Evolutionary conservation across 177 flowering plant species (phyloP), one percentile per base, ranked within the genome.

Genomic region (Vitis hybrid): DNA sequence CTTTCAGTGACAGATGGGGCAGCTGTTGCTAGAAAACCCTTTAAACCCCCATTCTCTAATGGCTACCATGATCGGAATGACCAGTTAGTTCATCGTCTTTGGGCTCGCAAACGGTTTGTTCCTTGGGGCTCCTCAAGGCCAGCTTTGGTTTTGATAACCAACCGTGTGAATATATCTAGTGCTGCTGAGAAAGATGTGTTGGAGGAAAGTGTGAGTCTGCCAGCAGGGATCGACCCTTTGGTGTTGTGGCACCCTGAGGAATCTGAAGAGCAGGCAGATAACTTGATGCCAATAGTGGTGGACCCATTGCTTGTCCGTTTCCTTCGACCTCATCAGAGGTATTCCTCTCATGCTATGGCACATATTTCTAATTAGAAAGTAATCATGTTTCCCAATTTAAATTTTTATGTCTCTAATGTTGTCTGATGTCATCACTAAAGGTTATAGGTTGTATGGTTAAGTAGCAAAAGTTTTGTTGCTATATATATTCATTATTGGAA

Each of bases 321-420:
- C 75, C 95, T 96, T 61, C 85, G 98, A 16, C 97, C 99, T 49
- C 99, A 96, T 86, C 99, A 96, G 77, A 90, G 98, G 99, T 93
- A 83, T 22, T 50, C 12, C 50, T 22, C 29, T 33, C 5, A 6
- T 33, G 45, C 45, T 33, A 21, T 66, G 56, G 49, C 33, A 4
- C 19, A 55, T 21, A 39, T 53, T 12, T 68, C 49, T 8, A 58
- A 59, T 26, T 13, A 12, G 56, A 50, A 68, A 2, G 45, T 33
- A 5, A 33, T 33, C 45, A 33, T 33, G 45, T 33, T 33, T 33
- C 6, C 45, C 45, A 33, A 33, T 33, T 33, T 33, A 6, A 33
- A 33, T 33, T 33, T 33, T 33, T 33, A 33, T 33, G 45, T 33
- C 45, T 33, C 45, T 33, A 33, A 6, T 33, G 5, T 33, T 33